A percentile compares a stretch with the other conserved stretches of the same genome.
Evolutionary conservation across 208 protist genomes (phyloP).

Genomic region (Lotmaria passim): DNA sequence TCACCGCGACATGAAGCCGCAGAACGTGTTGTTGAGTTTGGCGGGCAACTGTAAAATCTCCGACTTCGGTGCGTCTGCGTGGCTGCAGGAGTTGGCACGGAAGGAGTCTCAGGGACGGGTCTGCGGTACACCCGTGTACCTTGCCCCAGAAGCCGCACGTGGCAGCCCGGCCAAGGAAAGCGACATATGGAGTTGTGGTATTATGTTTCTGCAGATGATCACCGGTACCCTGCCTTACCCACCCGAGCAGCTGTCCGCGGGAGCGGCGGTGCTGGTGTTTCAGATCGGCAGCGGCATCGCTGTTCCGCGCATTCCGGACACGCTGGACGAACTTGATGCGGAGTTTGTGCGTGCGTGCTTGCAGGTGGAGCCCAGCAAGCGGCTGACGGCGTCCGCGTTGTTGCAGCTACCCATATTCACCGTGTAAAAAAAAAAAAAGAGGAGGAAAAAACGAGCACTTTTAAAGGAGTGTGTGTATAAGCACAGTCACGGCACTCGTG

Average conservation of each 20-base stretch:
- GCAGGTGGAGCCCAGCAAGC: conserved; percentile 50
- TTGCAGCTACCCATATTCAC: conserved; percentile 79
- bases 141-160: conserved; percentile 85
- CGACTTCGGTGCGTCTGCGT: conserved; percentile 90
- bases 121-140: conserved; percentile 86
- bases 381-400: conserved; percentile 58
- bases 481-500: too few relatives aligned
- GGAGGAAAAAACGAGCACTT: too few relatives aligned
- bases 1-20: conserved; percentile 92
- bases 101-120: conserved; percentile 62
- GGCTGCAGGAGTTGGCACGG: conserved; percentile 69
- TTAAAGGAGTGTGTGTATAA: too few relatives aligned
- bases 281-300: conserved; percentile 77
- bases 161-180: conserved; percentile 73
- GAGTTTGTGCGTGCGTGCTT: conserved; percentile 78
- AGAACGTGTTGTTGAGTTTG: conserved; percentile 89
- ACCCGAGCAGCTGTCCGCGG: conserved; percentile 48
- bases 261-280: conserved; percentile 69
- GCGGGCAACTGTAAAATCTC: conserved; percentile 89
- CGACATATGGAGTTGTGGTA: conserved; percentile 90
- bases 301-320: conserved; percentile 59
- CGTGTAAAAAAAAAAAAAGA: conserved; percentile 42
- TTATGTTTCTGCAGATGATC: conserved; percentile 89
- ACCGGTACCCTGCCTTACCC: conserved; percentile 83
- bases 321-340: conserved; percentile 62